Evolutionary conservation across 768 basidiomycete genomes (phyloP).

Genomic region (Russula vinacea): DNA sequence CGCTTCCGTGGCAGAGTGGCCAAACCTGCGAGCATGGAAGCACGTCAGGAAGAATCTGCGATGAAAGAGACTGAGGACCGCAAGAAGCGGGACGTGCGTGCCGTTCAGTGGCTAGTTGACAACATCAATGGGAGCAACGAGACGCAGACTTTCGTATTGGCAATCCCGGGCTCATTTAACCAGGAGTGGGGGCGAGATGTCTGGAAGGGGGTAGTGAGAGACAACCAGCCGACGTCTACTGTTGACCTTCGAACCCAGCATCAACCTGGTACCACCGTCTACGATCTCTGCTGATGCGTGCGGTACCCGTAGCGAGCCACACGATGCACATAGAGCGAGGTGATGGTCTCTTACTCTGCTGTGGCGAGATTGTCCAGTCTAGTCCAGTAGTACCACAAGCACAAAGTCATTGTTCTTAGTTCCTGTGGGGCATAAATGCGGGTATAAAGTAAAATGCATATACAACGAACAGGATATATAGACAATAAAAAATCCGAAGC

Average conservation of each 20-base stretch:
- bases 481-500: too few relatives aligned
- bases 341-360: too few relatives aligned
- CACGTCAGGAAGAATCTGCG: neutral
- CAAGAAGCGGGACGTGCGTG: slow-evolving; percentile 4
- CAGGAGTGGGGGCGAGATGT: slow-evolving; percentile 11
- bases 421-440: too few relatives aligned
- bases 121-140: slow-evolving; percentile 7
- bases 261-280: neutral
- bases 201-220: slow-evolving; percentile 5
- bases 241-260: neutral
- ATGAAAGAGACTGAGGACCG: slow-evolving; percentile 4
- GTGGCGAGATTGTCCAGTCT: too few relatives aligned
- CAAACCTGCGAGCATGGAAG: neutral
- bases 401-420: too few relatives aligned
- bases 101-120: slow-evolving; percentile 15
- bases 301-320: too few relatives aligned
- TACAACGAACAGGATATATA: too few relatives aligned
- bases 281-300: neutral
- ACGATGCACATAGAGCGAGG: too few relatives aligned
- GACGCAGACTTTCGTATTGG: slow-evolving; percentile 1
- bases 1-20: neutral
- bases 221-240: neutral
- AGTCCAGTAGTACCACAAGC: too few relatives aligned
- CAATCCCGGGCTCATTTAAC: slow-evolving; percentile 22
- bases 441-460: too few relatives aligned